Evolutionary conservation across 2,329 filamentous ascomycete genomes (phyloP).

Genomic region (Colletotrichum cordylinicola): DNA sequence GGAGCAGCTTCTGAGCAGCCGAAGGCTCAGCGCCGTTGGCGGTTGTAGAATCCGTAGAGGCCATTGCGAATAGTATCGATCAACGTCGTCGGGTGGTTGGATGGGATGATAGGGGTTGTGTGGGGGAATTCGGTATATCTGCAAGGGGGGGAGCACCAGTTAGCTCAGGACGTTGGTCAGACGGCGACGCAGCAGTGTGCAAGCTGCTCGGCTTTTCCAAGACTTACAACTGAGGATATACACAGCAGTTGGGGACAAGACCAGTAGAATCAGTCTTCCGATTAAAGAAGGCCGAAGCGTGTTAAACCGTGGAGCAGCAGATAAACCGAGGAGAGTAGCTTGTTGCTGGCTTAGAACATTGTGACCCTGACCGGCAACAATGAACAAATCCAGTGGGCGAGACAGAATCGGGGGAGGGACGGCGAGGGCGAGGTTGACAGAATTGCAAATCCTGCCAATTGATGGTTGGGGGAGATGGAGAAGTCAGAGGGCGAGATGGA

Average conservation of each 20-base stretch:
- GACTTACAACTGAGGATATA: slow-evolving; percentile 14
- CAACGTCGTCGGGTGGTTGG: neutral
- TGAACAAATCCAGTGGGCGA: slow-evolving; percentile 39
- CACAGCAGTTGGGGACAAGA: slow-evolving; percentile 15
- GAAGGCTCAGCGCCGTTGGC: slow-evolving; percentile 50
- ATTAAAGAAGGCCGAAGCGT: slow-evolving; percentile 22
- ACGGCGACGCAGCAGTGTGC: neutral
- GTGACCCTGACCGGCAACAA: slow-evolving; percentile 28
- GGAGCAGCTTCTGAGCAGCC: slow-evolving; percentile 66
- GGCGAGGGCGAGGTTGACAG: slow-evolving; percentile 20
- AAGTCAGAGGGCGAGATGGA: slow-evolving; percentile 27
- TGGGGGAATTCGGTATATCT: slow-evolving; percentile 19
- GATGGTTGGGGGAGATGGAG: slow-evolving; percentile 24
- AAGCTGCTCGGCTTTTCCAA: neutral
- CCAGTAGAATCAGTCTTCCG: slow-evolving; percentile 22
- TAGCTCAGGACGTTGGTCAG: neutral
- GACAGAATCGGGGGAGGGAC: slow-evolving; percentile 33
- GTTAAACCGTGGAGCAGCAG: slow-evolving; percentile 20
- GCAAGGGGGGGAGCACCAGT: neutral
- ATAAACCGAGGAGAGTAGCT: slow-evolving; percentile 14
- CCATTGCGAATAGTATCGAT: slow-evolving; percentile 40
- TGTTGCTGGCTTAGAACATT: slow-evolving; percentile 41
- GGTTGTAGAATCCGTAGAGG: slow-evolving; percentile 41
- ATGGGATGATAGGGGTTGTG: neutral
- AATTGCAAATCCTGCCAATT: slow-evolving; percentile 3